These are phyloP conservation scores for Toxicodendron radicans DNA, from an alignment of 345 rosid species.

Conservation along the genomic window DNA sequence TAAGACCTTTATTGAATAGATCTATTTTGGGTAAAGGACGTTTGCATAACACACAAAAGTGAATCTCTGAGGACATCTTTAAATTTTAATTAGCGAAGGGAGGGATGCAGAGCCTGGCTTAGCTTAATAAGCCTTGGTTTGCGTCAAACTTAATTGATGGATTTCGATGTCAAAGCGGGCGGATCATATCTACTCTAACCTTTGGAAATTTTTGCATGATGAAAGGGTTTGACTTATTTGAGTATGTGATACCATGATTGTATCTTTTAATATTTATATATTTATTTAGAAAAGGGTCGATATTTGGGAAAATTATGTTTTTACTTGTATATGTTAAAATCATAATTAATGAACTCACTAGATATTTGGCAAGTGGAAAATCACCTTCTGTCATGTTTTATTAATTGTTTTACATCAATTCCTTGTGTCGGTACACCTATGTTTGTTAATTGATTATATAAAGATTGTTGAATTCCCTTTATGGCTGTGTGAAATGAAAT, in stretches of 20 bases:
- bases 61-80: too few species aligned
- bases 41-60: too few species aligned
- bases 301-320: conserved; percentile 2
- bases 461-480: not conserved
- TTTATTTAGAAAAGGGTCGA: not conserved
- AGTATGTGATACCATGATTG: not conserved
- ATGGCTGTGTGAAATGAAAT: conserved; percentile 3
- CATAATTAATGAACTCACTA: not conserved
- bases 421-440: not conserved
- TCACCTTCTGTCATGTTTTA: not conserved
- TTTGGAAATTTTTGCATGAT: not conserved
- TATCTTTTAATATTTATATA: not conserved
- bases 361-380: too few species aligned
- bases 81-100: too few species aligned
- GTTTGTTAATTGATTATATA: not conserved
- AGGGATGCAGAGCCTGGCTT: too few species aligned
- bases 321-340: not conserved
- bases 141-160: too few species aligned
- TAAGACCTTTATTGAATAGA: too few species aligned
- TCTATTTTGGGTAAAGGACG: too few species aligned
- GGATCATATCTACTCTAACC: not conserved
- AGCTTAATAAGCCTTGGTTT: too few species aligned
- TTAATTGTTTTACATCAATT: conserved; percentile 10
- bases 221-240: not conserved
- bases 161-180: too few species aligned